Base-by-base conservation (phyloP, 768 basidiomycete species). In the Sporobolomyces roseus region DNA sequence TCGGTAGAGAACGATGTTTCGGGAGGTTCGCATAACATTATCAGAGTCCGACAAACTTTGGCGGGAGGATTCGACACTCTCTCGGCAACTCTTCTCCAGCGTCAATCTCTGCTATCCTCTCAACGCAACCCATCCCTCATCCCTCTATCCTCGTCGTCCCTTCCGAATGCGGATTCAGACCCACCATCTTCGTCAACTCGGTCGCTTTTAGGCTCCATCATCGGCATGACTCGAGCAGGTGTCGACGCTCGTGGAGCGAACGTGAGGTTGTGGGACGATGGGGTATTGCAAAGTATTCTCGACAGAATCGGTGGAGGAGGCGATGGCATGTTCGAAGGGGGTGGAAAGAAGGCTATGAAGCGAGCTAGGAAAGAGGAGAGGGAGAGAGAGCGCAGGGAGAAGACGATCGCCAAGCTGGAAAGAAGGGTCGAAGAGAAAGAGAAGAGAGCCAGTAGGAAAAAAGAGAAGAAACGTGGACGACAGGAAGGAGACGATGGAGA, bases 1-100 rank as follows among this genome's bases (percentile, higher is more conserved):
- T 8, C 23, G 16, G 13, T 60, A 97, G 93, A 86, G 27, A 97
- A 98, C 77, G 93, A 98, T 79, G 91, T 98, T 32, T 91, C 93
- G 0, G 85, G 84, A 59, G 91, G 92, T 2, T 92, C 93, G 0
- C 93, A 85, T 79, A 87, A 85, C 38, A 90, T 96, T 71, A 80
- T 83, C 32, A 87, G 87, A 75, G 92, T 98, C 45, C 86, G 87
- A 29, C 84, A 85, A 56, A 88, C 91, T 4, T 83, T 98, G 68
- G 87, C 88, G 0, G 93, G 93, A 3, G 94, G 82, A 6, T 82
- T 79, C 75, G 81, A 82, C 81, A 73, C 81, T 14, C 77, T 99
- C 77, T 87, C 87, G n/a, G 83, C 88, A 0, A 84, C 87, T 2
- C 83, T 90, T 38, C 90, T 72, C 51, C 71, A 74, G 27, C 77